Percentiles rank a stretch among this genome's conserved stretches.
Conservation (phyloP, 2,329 filamentous ascomycete species). For the Boeremia exigua region DNA sequence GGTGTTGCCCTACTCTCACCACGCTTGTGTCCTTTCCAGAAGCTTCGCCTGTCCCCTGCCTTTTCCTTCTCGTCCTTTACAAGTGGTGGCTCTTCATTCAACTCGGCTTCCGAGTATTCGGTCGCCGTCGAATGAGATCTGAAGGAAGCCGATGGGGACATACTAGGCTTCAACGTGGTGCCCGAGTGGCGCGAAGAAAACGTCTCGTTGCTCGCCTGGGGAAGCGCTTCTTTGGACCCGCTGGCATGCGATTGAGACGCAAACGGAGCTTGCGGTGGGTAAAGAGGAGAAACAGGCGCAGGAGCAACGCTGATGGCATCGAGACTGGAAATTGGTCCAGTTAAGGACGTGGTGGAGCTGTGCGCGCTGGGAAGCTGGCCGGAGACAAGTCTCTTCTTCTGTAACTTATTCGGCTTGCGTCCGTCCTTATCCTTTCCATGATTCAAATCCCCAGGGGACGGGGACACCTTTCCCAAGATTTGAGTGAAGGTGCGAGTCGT, state of each 20-base stretch:
- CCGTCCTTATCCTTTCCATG: slow-evolving; percentile 52
- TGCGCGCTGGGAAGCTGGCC: slow-evolving; percentile 85
- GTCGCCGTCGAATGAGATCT: slow-evolving; percentile 73
- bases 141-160: slow-evolving; percentile 78
- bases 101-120: slow-evolving; percentile 81
- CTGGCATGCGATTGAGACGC: slow-evolving; percentile 34
- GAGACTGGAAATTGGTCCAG: slow-evolving; percentile 38
- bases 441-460: slow-evolving; percentile 69
- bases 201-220: slow-evolving; percentile 33
- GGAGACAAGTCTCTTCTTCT: slow-evolving; percentile 78
- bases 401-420: slow-evolving; percentile 85
- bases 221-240: slow-evolving; percentile 34
- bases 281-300: slow-evolving; percentile 40
- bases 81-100: slow-evolving; percentile 64
- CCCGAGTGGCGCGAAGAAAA: slow-evolving; percentile 56
- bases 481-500: slow-evolving; percentile 47
- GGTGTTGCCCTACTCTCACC: slow-evolving; percentile 45
- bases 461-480: slow-evolving; percentile 41
- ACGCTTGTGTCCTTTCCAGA: slow-evolving; percentile 70
- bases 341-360: slow-evolving; percentile 84
- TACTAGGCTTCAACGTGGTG: slow-evolving; percentile 66
- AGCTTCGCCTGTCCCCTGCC: slow-evolving; percentile 66
- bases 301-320: slow-evolving; percentile 19
- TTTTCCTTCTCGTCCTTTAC: slow-evolving; percentile 53
- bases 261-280: slow-evolving; percentile 40